A percentile compares a stretch with the other conserved stretches of the same genome.
Evolutionary conservation across 108 stramenopile species (phyloP).

Genomic region (Epithemia pelagica): DNA sequence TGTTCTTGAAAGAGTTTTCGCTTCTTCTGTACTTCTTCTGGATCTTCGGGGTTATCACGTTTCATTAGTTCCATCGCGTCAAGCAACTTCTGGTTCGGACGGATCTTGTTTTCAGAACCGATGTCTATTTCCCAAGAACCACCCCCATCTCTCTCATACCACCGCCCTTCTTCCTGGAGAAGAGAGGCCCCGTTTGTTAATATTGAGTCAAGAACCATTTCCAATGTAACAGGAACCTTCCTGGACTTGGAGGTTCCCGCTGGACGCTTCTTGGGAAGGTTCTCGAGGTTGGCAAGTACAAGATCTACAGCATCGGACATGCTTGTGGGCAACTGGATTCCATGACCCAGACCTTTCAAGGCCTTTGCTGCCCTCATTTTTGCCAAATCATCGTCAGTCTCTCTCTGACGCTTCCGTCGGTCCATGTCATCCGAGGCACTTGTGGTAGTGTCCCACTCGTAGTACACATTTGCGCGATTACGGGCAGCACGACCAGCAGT

Average conservation of each 20-base stretch:
- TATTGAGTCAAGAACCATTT: conserved; percentile 76
- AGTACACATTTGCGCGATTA: conserved; percentile 74
- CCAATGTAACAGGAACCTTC: conserved; percentile 50
- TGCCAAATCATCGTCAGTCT: conserved; percentile 77
- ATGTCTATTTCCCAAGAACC: conserved; percentile 62
- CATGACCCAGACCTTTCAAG: conserved; percentile 78
- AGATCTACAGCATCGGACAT: conserved; percentile 79
- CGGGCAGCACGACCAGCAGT: conserved; percentile 85
- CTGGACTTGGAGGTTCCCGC: conserved; percentile 28
- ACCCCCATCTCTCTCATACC: conserved; percentile 85
- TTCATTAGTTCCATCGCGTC: conserved; percentile 1
- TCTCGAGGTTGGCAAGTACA: conserved; percentile 60
- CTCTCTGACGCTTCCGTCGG: conserved; percentile 69
- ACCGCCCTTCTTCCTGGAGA: conserved; percentile 64
- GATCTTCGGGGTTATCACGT: conserved; percentile 15
- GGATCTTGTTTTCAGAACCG: conserved; percentile 2
- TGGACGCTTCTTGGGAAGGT: conserved; percentile 62
- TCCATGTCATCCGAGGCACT: conserved; percentile 31
- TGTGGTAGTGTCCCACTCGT: conserved; percentile 63
- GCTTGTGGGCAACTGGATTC: conserved; percentile 76
- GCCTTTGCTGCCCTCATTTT: conserved; percentile 74
- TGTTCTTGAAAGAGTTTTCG: conserved; percentile 50
- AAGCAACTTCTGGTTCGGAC: neutral
- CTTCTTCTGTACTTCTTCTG: conserved; percentile 27
- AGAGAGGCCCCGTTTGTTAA: conserved; percentile 82